phyloP scores from a whole-genome alignment of 441 rosid genomes.

The Brassica balearica region DNA sequence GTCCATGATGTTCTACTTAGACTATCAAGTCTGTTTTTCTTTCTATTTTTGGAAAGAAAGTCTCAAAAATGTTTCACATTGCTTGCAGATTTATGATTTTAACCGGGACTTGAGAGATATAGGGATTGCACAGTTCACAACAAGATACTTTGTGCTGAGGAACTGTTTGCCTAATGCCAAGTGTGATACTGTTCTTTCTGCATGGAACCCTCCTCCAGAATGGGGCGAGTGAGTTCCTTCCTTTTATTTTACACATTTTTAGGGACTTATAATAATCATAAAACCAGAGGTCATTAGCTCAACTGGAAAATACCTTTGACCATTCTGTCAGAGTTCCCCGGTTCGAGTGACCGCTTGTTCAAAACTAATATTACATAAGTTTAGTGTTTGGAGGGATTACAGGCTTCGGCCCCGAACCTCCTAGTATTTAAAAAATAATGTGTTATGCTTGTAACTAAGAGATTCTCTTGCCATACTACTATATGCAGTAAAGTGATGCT shows the following conservation, averaged over 20 bases:
- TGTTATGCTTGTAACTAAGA: slow-evolving; percentile 2
- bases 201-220: slow-evolving; percentile 99
- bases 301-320: no score
- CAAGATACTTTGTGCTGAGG: slow-evolving; percentile 82
- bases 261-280: background rate
- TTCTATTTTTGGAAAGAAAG: background rate
- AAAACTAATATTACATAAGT: no score
- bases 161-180: slow-evolving; percentile 86
- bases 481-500: slow-evolving; percentile 89
- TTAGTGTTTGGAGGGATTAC: no score
- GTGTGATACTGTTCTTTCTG: slow-evolving; percentile 88
- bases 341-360: no score
- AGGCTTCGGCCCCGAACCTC: no score
- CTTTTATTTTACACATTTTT: background rate
- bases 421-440: background rate
- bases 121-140: slow-evolving; percentile 90
- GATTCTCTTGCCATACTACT: slow-evolving; percentile 7
- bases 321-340: no score
- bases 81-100: slow-evolving; percentile 86
- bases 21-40: no score
- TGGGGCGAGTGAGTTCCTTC: slow-evolving; percentile 84
- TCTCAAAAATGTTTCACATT: slow-evolving; percentile 21
- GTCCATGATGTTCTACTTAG: slow-evolving; percentile 17
- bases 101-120: slow-evolving; percentile 97
- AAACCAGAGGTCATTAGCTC: no score